Conservation (phyloP, 1,284 basidiomycete species). For the Boletus semigastroideus region DNA sequence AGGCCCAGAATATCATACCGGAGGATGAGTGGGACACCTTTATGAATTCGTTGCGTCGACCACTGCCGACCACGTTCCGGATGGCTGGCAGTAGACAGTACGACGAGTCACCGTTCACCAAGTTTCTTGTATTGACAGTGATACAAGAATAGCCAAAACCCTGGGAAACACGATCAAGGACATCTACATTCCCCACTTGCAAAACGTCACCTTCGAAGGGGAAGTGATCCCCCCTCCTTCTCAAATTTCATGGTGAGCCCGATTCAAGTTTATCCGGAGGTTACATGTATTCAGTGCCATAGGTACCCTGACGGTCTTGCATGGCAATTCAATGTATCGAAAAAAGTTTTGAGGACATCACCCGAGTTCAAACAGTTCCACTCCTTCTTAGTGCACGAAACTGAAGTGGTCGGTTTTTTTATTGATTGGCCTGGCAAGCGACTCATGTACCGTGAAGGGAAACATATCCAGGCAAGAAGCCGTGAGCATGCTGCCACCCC, state of each 20-base stretch:
- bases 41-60: slow-evolving; percentile 64
- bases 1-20: slow-evolving; percentile 66
- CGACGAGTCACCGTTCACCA: slow-evolving; percentile 25
- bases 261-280: neutral
- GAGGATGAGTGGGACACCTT: slow-evolving; percentile 82
- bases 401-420: slow-evolving; percentile 76
- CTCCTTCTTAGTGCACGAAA: slow-evolving; percentile 96
- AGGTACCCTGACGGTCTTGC: slow-evolving; percentile 94
- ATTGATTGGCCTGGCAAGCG: neutral
- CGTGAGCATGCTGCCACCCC: slow-evolving; percentile 97
- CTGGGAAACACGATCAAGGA: slow-evolving; percentile 40
- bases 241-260: slow-evolving; percentile 76
- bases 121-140: slow-evolving; percentile 7
- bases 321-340: slow-evolving; percentile 95
- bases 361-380: slow-evolving; percentile 98
- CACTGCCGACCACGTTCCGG: slow-evolving; percentile 93
- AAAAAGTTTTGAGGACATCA: slow-evolving; percentile 85
- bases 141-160: slow-evolving; percentile 23
- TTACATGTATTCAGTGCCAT: neutral
- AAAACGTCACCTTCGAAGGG: slow-evolving; percentile 77
- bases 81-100: slow-evolving; percentile 88
- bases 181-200: slow-evolving; percentile 78
- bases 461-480: slow-evolving; percentile 97
- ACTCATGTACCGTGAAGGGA: slow-evolving; percentile 52
- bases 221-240: slow-evolving; percentile 76